Evolutionary conservation across 1,139 yeast genomes (phyloP).

Genomic region (Taphrina deformans): DNA sequence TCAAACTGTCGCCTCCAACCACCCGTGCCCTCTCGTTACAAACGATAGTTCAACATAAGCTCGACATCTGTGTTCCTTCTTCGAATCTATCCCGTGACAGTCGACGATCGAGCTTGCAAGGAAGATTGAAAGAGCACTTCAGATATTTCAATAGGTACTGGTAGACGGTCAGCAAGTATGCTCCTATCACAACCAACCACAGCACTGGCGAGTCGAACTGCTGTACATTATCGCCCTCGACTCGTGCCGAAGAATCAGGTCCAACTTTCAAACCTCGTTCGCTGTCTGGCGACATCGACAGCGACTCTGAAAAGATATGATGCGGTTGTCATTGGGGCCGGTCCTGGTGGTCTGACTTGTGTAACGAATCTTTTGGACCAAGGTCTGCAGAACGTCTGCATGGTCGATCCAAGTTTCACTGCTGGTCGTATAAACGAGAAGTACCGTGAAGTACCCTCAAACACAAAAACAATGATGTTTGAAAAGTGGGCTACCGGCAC

Average conservation of each 20-base stretch:
- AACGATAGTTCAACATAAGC: too few species aligned
- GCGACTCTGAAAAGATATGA: constrained; percentile 14
- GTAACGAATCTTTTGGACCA: constrained; percentile 22
- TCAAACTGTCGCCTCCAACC: too few species aligned
- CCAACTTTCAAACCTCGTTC: background rate
- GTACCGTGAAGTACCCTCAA: constrained; percentile 33
- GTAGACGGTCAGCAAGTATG: too few species aligned
- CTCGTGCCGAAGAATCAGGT: background rate
- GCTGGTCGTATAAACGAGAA: constrained; percentile 32
- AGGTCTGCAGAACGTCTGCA: constrained; percentile 17
- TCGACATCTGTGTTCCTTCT: too few species aligned
- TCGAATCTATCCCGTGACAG: too few species aligned
- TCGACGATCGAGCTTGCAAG: too few species aligned
- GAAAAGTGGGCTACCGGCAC: constrained; percentile 32
- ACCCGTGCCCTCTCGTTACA: too few species aligned
- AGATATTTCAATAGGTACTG: too few species aligned
- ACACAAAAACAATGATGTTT: constrained; percentile 29
- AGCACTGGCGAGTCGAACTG: background rate
- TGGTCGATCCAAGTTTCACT: constrained; percentile 26
- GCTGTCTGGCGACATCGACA: constrained; percentile 3
- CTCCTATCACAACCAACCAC: background rate
- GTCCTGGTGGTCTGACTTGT: constrained; percentile 34
- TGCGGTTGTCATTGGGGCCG: constrained; percentile 31
- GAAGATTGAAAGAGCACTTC: too few species aligned
- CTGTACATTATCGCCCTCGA: background rate